Evolutionary conservation across 2,329 filamentous ascomycete genomes (phyloP).

Genomic region (Hirsutella rhossiliensis): DNA sequence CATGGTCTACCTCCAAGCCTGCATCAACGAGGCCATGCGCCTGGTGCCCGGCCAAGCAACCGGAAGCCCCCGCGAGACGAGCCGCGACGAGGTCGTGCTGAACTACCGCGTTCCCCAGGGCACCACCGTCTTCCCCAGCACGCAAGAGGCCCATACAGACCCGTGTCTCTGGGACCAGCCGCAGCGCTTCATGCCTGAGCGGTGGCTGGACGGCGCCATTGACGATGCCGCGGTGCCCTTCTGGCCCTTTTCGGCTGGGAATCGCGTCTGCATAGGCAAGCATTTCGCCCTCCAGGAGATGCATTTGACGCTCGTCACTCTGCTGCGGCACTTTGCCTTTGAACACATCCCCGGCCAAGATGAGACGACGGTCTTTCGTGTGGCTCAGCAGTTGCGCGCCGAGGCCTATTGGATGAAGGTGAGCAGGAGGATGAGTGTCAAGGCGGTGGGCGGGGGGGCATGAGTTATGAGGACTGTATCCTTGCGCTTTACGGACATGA

Average conservation of each 20-base stretch:
- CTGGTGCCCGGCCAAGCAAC: constrained; percentile 1
- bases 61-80: background rate
- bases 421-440: background rate
- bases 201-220: background rate
- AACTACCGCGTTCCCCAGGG: background rate
- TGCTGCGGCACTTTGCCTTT: background rate
- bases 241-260: background rate
- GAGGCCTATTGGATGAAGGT: background rate
- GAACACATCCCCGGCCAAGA: background rate
- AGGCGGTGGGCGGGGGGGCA: too few relatives aligned
- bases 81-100: background rate
- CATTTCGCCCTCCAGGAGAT: constrained; percentile 1
- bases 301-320: background rate
- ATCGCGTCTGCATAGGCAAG: constrained; percentile 1
- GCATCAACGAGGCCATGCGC: constrained; percentile 1
- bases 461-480: too few relatives aligned
- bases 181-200: background rate
- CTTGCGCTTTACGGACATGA: too few relatives aligned
- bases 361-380: background rate
- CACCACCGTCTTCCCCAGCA: constrained; percentile 1
- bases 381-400: background rate
- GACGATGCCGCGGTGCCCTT: background rate
- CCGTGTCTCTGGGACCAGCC: background rate
- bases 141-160: background rate
- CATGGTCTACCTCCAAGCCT: background rate